Conservation (phyloP, 2,329 filamentous ascomycete species). For the Colletotrichum falcatum region DNA sequence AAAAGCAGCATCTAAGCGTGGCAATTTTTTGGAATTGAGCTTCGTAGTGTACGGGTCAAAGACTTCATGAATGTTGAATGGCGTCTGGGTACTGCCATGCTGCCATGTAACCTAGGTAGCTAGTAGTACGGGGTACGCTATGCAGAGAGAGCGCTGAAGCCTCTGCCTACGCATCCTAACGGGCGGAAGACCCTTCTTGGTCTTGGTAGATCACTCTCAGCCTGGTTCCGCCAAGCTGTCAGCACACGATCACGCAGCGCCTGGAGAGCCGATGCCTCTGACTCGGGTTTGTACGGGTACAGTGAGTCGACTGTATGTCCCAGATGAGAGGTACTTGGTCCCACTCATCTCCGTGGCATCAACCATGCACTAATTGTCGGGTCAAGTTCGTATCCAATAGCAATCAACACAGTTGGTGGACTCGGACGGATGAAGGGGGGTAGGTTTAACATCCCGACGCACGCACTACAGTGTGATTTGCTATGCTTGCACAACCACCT, state of each 20-base stretch:
- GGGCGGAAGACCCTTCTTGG: conserved; percentile 11
- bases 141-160: conserved; percentile 1
- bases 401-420: conserved; percentile 16
- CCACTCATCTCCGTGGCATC: background rate
- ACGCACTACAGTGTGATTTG: conserved; percentile 19
- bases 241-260: conserved; percentile 27
- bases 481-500: background rate
- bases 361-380: background rate
- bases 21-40: background rate
- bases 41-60: conserved; percentile 3
- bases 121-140: too few relatives aligned
- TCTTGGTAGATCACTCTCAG: conserved; percentile 21
- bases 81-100: conserved; percentile 17
- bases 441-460: background rate
- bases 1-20: background rate
- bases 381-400: conserved; percentile 23
- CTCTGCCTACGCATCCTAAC: background rate
- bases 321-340: conserved; percentile 6
- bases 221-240: conserved; percentile 38
- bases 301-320: conserved; percentile 9
- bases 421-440: background rate
- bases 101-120: background rate
- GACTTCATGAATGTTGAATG: conserved; percentile 13
- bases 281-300: conserved; percentile 25
- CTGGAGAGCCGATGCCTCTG: conserved; percentile 24